A percentile compares a stretch with the other conserved stretches of the same genome.
Evolutionary conservation across 148 eudicot species (phyloP).

Genomic region (Chenopodium berlandieri): DNA sequence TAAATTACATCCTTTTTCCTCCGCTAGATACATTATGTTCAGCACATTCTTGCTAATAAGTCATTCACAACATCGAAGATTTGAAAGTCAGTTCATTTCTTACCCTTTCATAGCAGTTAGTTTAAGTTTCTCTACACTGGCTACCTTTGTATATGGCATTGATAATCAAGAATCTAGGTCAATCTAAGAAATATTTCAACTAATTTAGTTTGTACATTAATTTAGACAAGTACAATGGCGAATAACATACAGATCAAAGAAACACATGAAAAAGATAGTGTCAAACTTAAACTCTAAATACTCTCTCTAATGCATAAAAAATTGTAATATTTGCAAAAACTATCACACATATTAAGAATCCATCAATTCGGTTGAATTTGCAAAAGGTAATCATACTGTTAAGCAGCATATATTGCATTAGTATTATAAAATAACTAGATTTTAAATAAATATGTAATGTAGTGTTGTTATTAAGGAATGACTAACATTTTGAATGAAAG

Average conservation of each 20-base stretch:
- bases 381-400: not conserved
- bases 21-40: not conserved
- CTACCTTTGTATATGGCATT: not conserved
- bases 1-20: not conserved
- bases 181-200: not conserved
- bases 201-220: too few relatives aligned
- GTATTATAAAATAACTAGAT: not conserved
- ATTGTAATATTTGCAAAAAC: not conserved
- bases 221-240: not conserved
- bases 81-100: not conserved
- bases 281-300: not conserved
- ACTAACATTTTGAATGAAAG: not conserved
- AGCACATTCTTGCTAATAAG: not conserved
- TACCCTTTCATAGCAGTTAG: not conserved
- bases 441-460: too few relatives aligned
- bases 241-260: not conserved
- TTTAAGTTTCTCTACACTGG: not conserved
- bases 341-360: not conserved
- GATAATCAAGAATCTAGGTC: not conserved
- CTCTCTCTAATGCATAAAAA: too few relatives aligned
- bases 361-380: too few relatives aligned
- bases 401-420: not conserved
- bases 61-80: not conserved
- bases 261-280: too few relatives aligned
- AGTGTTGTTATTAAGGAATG: not conserved